A percentile compares a stretch with the other conserved stretches of the same genome.
phyloP scores from a whole-genome alignment of 75 land plant genomes.

The Pinus taeda region DNA sequence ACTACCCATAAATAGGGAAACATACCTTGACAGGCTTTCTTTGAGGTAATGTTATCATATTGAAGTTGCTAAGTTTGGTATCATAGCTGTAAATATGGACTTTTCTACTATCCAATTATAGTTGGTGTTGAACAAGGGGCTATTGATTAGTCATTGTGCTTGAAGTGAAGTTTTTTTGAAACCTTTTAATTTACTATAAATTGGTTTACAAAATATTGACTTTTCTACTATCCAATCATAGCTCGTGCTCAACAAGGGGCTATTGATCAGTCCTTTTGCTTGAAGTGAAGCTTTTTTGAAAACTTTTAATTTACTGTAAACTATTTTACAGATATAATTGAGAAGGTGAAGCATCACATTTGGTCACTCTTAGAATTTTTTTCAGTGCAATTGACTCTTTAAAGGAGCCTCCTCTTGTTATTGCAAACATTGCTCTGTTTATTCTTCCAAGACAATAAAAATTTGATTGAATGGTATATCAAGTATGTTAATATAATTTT shows the following conservation, averaged over 20 bases:
- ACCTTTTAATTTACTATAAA: neutral
- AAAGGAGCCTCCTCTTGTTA: conserved; percentile 87
- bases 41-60: conserved; percentile 33
- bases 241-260: neutral
- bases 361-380: conserved; percentile 83
- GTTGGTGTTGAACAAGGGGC: neutral
- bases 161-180: neutral
- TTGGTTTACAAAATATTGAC: conserved; percentile 12
- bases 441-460: conserved; percentile 38
- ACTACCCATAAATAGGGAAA: no score
- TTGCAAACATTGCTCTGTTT: conserved; percentile 77
- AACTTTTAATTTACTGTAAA: neutral
- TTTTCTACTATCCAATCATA: neutral
- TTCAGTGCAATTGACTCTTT: conserved; percentile 88
- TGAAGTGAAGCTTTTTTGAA: neutral
- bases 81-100: neutral
- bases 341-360: conserved; percentile 81
- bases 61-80: neutral
- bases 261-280: neutral
- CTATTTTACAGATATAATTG: conserved; percentile 59
- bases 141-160: neutral
- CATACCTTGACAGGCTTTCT: conserved; percentile 79
- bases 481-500: no score
- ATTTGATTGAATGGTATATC: no score
- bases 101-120: neutral